These are phyloP conservation scores for Wickerhamomyces tratensis DNA, from an alignment of 805 yeast species.

Conservation along the genomic window DNA sequence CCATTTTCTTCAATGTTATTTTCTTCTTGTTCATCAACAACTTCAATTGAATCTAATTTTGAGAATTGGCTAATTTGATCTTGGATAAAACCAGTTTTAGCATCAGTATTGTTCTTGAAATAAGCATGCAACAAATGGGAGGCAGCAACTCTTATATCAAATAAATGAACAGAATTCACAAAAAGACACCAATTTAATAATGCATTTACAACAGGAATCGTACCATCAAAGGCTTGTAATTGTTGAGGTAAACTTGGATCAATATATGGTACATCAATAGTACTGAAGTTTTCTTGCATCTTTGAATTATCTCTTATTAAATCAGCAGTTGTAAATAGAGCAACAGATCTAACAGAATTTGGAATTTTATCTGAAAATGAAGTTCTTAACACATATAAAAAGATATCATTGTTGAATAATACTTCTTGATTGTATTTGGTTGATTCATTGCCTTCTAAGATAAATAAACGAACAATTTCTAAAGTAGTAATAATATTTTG, in stretches of 20 bases:
- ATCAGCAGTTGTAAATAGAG: conserved; percentile 71
- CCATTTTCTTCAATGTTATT: no score
- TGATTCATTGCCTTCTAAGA: conserved; percentile 61
- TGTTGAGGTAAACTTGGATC: conserved; percentile 55
- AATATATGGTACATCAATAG: conserved; percentile 85
- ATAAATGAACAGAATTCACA: conserved; percentile 74
- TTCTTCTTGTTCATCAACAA: no score
- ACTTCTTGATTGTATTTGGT: conserved; percentile 51
- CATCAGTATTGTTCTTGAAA: conserved; percentile 51
- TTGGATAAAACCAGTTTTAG: conserved; percentile 50
- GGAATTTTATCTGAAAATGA: conserved; percentile 63
- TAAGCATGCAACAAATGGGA: conserved; percentile 57
- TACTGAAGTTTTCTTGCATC: conserved; percentile 63
- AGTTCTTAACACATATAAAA: conserved; percentile 56
- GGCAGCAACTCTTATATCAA: conserved; percentile 74
- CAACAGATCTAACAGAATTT: conserved; percentile 51
- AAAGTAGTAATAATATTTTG: conserved; percentile 58
- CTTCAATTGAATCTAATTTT: conserved; percentile 5
- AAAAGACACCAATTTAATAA: conserved; percentile 75
- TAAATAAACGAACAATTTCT: conserved; percentile 66
- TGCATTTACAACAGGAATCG: conserved; percentile 65
- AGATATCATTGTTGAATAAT: conserved; percentile 49
- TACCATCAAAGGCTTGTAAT: conserved; percentile 16
- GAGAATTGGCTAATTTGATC: conserved; percentile 48
- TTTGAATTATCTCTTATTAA: conserved; percentile 56